Conservation (phyloP, 208 protist species). For the Phytomonas sp. region DNA sequence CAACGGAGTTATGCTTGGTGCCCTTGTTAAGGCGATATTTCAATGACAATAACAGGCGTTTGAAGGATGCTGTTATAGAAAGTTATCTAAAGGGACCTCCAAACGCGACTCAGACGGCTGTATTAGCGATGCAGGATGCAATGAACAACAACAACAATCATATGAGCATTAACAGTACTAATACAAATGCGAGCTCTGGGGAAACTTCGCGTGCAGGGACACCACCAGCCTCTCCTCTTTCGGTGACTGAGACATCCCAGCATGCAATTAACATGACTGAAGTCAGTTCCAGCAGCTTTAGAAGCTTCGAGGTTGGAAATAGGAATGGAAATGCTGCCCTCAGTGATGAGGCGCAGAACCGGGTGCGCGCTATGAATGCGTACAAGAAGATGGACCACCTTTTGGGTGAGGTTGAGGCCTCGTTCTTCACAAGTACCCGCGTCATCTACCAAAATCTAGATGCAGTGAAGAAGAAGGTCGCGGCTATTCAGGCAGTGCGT, state of each 20-base stretch:
- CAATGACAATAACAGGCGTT: conserved; percentile 59
- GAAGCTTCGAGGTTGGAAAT: too few relatives aligned
- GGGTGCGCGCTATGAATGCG: conserved; percentile 10
- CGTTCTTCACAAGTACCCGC: conserved; percentile 27
- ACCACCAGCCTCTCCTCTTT: too few relatives aligned
- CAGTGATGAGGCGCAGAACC: neutral
- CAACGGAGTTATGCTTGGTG: conserved; percentile 68
- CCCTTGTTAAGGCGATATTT: conserved; percentile 78
- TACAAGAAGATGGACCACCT: conserved; percentile 44
- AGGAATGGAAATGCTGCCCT: neutral
- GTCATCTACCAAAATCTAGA: conserved; percentile 23
- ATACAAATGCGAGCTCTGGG: too few relatives aligned
- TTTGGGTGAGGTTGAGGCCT: conserved; percentile 40
- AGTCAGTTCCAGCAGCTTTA: too few relatives aligned
- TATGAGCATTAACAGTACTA: too few relatives aligned
- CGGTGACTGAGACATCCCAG: too few relatives aligned
- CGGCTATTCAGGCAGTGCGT: conserved; percentile 15
- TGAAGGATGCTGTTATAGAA: conserved; percentile 51
- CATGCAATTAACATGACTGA: too few relatives aligned
- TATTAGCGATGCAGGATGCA: neutral
- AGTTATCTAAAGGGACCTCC: conserved; percentile 37
- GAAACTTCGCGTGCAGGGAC: too few relatives aligned
- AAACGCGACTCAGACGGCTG: conserved; percentile 19
- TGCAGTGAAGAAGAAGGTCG: conserved; percentile 17
- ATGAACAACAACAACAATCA: too few relatives aligned